phyloP scores from a whole-genome alignment of 495 filamentous ascomycete species.

The Oidiodendron maius region DNA sequence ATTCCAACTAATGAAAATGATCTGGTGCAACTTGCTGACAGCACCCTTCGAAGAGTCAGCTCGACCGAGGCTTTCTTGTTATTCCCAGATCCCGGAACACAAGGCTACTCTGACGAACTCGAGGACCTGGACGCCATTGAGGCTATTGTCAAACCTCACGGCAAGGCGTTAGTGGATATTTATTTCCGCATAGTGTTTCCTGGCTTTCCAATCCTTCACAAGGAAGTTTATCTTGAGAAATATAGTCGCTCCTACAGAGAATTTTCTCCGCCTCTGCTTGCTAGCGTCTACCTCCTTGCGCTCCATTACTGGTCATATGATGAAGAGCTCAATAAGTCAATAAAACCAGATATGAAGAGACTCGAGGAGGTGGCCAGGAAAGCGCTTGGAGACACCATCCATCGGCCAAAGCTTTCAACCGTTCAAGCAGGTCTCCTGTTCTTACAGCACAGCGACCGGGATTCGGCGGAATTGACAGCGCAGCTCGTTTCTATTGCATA shows the following conservation, averaged over 20 bases:
- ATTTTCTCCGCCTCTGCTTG: slow-evolving; percentile 77
- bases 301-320: slow-evolving; percentile 82
- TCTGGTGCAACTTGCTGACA: slow-evolving; percentile 56
- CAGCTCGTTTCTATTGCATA: slow-evolving; percentile 76
- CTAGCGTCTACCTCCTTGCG: slow-evolving; percentile 83
- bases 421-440: slow-evolving; percentile 87
- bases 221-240: slow-evolving; percentile 79
- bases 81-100: slow-evolving; percentile 57
- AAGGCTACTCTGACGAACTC: slow-evolving; percentile 51
- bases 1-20: slow-evolving; percentile 59
- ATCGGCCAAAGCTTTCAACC: slow-evolving; percentile 83
- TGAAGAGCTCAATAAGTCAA: slow-evolving; percentile 52
- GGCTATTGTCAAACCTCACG: slow-evolving; percentile 72
- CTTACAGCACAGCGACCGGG: slow-evolving; percentile 81
- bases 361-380: slow-evolving; percentile 73
- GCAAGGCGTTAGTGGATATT: slow-evolving; percentile 70
- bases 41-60: slow-evolving; percentile 70
- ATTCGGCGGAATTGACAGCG: slow-evolving; percentile 78
- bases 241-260: slow-evolving; percentile 68
- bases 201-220: slow-evolving; percentile 82
- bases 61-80: slow-evolving; percentile 80
- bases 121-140: slow-evolving; percentile 76
- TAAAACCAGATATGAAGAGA: slow-evolving; percentile 66
- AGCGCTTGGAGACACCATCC: slow-evolving; percentile 68
- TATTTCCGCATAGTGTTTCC: slow-evolving; percentile 88